Conservation (phyloP, 2,329 filamentous ascomycete genomes). For the Botrytis squamosa region DNA sequence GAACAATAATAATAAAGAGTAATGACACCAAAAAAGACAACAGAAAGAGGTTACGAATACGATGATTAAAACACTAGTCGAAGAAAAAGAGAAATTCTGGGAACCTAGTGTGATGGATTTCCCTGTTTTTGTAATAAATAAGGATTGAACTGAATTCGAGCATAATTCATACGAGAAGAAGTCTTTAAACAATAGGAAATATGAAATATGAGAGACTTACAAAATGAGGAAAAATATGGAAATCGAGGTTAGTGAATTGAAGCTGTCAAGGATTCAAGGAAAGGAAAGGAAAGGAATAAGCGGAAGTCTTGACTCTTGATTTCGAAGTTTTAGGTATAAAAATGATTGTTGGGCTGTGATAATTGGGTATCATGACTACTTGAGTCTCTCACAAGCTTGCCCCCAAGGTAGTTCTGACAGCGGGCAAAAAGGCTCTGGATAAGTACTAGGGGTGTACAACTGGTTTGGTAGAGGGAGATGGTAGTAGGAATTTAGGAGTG, state of each 20-base stretch:
- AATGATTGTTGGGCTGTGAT: background rate
- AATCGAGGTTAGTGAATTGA: background rate
- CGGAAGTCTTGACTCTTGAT: background rate
- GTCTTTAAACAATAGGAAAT: background rate
- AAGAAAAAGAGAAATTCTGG: background rate
- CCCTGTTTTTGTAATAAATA: accelerated
- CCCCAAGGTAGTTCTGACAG: too few species aligned
- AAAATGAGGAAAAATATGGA: background rate
- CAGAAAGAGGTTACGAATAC: too few species aligned
- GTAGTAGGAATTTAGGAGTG: background rate
- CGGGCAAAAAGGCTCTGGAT: too few species aligned
- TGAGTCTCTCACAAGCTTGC: too few species aligned
- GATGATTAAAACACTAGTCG: background rate
- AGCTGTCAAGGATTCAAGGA: too few species aligned
- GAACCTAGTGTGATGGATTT: background rate
- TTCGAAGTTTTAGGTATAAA: background rate
- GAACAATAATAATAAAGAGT: background rate
- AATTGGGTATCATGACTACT: background rate
- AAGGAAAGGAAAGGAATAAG: background rate
- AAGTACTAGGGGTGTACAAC: too few species aligned
- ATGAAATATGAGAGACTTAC: background rate
- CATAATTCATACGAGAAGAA: background rate
- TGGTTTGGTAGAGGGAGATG: background rate
- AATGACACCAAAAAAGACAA: accelerated
- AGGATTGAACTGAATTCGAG: background rate